Evolutionary conservation across 257 asterid species (phyloP), one percentile per base, ranked within the genome.

Genomic region (Nyctanthes arbortristis): DNA sequence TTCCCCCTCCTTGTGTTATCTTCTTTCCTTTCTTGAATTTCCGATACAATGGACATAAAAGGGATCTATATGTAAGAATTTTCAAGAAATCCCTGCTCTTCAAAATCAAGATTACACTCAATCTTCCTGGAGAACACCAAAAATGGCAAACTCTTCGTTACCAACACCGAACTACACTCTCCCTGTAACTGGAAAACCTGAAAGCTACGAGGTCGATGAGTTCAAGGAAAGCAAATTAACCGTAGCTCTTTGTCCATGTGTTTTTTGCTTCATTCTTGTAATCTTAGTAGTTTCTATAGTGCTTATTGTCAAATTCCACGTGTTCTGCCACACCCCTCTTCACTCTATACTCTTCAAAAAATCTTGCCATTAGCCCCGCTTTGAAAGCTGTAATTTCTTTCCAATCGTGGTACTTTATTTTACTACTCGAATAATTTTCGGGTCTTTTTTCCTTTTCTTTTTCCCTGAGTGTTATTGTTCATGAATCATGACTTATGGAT

Each of bases 211-310:
- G 66, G 87, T 74, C 58, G 83, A 73, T 61, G 84, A 74, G 13
- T 78, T 80, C 73, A 78, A 77, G 80, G 87, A 72, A 67, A 82
- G 84, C 83, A 84, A 81, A 69, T 63, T 87, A 5, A 73, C 76
- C 84, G 96, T 89, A 84, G 92, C 88, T 81, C 92, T 93, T 3
- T 91, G 99, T 69, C 97, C 97, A 10, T 93, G 91, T 75, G 71
- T 91, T 55, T 83, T 83, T 70, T 91, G 96, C 79, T 73, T 89
- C 61, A 68, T 87, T 69, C 84, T 93, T 14, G 25, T 85, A 65
- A 57, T 89, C 63, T 33, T 80, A 58, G 83, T 86, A 49, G 81
- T 84, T 18, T 75, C 89, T 34, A 65, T 89, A 49, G 73, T 89
- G 1, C 88, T 91, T 40, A 36, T 75, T 60, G 47, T 88, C 88